Percentiles rank a stretch among this genome's conserved stretches.
phyloP scores from a whole-genome alignment of 1,139 yeast genomes.

The Sugiyamaella novakii region DNA sequence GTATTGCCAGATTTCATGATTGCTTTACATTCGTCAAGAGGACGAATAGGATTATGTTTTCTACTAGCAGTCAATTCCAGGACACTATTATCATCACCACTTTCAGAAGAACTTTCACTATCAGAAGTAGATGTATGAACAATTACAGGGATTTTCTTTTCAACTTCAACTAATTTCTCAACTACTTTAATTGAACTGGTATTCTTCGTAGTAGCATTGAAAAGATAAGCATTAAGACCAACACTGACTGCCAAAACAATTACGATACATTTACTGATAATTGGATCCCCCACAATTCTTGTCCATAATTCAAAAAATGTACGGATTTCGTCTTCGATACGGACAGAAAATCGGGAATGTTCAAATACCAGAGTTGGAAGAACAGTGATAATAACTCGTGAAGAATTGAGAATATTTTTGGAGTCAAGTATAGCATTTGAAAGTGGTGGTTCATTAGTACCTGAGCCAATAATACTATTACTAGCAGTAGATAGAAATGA shows the following conservation, averaged over 20 bases:
- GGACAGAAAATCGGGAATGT: conserved; percentile 64
- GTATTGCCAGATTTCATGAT: conserved; percentile 73
- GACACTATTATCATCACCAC: conserved; percentile 26
- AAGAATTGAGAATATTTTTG: conserved; percentile 18
- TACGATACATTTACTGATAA: conserved; percentile 76
- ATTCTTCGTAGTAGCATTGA: conserved; percentile 45
- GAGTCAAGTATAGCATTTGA: conserved; percentile 9
- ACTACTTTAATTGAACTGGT: conserved; percentile 39
- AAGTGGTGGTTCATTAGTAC: conserved; percentile 6
- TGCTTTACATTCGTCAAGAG: conserved; percentile 62
- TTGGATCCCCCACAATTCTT: conserved; percentile 75
- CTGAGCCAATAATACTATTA: neutral
- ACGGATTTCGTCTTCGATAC: conserved; percentile 64
- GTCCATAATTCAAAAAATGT: conserved; percentile 60
- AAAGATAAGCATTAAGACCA: conserved; percentile 77
- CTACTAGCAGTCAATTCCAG: conserved; percentile 17
- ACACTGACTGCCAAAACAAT: conserved; percentile 75
- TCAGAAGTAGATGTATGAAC: conserved; percentile 24
- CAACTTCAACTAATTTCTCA: conserved; percentile 42
- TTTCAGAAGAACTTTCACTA: conserved; percentile 27
- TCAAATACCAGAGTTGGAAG: conserved; percentile 68
- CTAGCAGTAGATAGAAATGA: conserved; percentile 14
- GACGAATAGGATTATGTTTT: neutral
- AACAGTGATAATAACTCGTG: conserved; percentile 65
- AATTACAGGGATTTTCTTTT: conserved; percentile 29